Evolutionary conservation across 352 stramenopile genomes (phyloP).

Genomic region (Phytophthora cryptogea): DNA sequence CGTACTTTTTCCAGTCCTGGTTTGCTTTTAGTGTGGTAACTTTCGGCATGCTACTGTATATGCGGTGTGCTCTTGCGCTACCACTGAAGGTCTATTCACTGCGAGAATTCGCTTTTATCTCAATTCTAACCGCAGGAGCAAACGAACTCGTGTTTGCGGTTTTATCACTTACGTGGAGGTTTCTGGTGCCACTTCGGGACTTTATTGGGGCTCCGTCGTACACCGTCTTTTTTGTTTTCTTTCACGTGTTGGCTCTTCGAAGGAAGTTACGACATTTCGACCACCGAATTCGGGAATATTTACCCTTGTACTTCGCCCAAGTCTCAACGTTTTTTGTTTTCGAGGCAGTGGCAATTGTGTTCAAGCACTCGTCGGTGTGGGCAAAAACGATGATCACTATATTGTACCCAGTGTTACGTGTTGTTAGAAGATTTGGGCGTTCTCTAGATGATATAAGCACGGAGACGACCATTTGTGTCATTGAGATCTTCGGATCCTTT

Average conservation of each 20-base stretch:
- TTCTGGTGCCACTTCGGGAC: conserved; percentile 24
- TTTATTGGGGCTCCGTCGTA: conserved; percentile 5
- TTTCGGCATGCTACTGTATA: conserved; percentile 14
- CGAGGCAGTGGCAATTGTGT: conserved; percentile 22
- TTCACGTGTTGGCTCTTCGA: neutral
- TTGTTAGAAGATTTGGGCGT: conserved; percentile 23
- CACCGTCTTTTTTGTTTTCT: neutral
- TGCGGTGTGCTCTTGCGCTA: conserved; percentile 10
- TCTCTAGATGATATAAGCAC: conserved; percentile 40
- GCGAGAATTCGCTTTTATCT: conserved; percentile 8
- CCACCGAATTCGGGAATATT: neutral
- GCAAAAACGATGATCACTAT: conserved; percentile 28
- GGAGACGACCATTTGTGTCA: conserved; percentile 38
- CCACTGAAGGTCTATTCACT: conserved; percentile 17
- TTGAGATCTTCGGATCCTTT: conserved; percentile 34
- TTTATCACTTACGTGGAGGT: conserved; percentile 14
- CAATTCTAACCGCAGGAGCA: conserved; percentile 2
- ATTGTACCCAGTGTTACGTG: conserved; percentile 18
- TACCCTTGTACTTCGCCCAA: conserved; percentile 13
- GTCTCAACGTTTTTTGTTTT: conserved; percentile 23
- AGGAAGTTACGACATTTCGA: neutral
- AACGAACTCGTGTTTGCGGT: conserved; percentile 17
- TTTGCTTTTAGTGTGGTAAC: conserved; percentile 17
- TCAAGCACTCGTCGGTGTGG: conserved; percentile 16
- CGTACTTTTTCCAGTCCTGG: conserved; percentile 15